Conservation (phyloP, 164 flowering plant species). For the Aristolochia fimbriata region DNA sequence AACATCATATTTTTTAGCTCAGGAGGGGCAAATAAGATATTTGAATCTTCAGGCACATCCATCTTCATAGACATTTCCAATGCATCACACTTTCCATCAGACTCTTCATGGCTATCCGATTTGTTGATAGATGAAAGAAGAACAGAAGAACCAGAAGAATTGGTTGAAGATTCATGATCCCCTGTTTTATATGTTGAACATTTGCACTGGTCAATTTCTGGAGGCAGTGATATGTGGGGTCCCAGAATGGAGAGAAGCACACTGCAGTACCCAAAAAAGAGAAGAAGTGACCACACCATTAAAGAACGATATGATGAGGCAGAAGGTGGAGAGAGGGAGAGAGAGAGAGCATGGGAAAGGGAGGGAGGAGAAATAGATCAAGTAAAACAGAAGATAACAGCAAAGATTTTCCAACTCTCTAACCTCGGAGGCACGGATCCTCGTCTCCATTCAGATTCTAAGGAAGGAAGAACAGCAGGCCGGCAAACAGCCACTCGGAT, state of each 20-base stretch:
- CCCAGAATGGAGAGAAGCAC: conserved; percentile 79
- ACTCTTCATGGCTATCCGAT: conserved; percentile 30
- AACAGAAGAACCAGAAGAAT: conserved; percentile 17
- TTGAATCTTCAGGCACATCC: conserved; percentile 52
- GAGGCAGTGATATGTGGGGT: conserved; percentile 66
- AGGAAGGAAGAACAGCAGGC: conserved; percentile 71
- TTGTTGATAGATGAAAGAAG: conserved; percentile 25
- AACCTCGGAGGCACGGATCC: conserved; percentile 88
- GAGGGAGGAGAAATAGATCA: no score
- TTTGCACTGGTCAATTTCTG: conserved; percentile 63
- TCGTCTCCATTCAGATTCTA: conserved; percentile 82
- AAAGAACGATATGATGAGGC: no score
- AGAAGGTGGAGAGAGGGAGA: conserved; percentile 1
- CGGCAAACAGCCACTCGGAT: conserved; percentile 67
- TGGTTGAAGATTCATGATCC: conserved; percentile 32
- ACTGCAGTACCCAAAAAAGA: conserved; percentile 31
- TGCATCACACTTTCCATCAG: conserved; percentile 38
- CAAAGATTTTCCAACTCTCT: not conserved
- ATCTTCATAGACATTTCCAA: conserved; percentile 29
- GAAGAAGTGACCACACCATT: conserved; percentile 1
- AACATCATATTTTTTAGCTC: conserved; percentile 43
- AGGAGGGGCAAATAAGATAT: conserved; percentile 64
- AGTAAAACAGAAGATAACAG: not conserved
- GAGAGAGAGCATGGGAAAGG: no score
- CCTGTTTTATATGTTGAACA: conserved; percentile 21